Percentiles rank a stretch among this genome's conserved stretches.
These are phyloP conservation scores for Polyporus arcularius DNA, from an alignment of 768 basidiomycete species.

Conservation along the genomic window DNA sequence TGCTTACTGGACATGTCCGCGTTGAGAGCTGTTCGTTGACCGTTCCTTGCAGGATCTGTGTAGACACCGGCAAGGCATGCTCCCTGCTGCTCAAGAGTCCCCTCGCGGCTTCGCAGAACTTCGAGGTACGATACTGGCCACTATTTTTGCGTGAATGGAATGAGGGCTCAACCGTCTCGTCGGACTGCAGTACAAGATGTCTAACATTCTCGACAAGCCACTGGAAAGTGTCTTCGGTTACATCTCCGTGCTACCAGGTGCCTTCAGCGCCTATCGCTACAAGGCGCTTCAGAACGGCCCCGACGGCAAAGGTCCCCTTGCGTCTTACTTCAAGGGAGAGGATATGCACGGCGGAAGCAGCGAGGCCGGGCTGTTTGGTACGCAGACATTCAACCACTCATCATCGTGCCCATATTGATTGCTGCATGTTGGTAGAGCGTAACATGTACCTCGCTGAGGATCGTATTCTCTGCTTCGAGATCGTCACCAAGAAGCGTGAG, in stretches of 20 bases:
- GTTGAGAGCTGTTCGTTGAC: not conserved
- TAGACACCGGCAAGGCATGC: slow-evolving; percentile 77
- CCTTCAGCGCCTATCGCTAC: slow-evolving; percentile 92
- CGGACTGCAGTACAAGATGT: slow-evolving; percentile 79
- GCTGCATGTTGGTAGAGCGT: slow-evolving; percentile 45
- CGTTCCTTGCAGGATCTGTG: slow-evolving; percentile 60
- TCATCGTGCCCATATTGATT: not conserved
- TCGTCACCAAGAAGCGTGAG: slow-evolving; percentile 86
- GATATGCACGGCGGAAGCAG: slow-evolving; percentile 68
- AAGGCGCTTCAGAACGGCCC: slow-evolving; percentile 84
- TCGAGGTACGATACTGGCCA: slow-evolving; percentile 53
- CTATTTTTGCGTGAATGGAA: no score
- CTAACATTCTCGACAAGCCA: slow-evolving; percentile 94
- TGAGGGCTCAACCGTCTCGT: not conserved
- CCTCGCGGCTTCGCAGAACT: slow-evolving; percentile 92
- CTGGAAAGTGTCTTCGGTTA: slow-evolving; percentile 91
- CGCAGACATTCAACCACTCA: not conserved
- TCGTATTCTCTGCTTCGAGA: slow-evolving; percentile 91
- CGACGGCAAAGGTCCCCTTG: slow-evolving; percentile 86
- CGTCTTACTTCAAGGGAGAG: slow-evolving; percentile 93
- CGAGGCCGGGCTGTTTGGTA: slow-evolving; percentile 68
- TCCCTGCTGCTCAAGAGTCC: slow-evolving; percentile 71
- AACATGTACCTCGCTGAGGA: slow-evolving; percentile 94
- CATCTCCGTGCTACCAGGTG: slow-evolving; percentile 87
- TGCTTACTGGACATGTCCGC: not conserved